Evolutionary conservation across 2,329 filamentous ascomycete genomes (phyloP).

Genomic region (Spiromastix sp.): DNA sequence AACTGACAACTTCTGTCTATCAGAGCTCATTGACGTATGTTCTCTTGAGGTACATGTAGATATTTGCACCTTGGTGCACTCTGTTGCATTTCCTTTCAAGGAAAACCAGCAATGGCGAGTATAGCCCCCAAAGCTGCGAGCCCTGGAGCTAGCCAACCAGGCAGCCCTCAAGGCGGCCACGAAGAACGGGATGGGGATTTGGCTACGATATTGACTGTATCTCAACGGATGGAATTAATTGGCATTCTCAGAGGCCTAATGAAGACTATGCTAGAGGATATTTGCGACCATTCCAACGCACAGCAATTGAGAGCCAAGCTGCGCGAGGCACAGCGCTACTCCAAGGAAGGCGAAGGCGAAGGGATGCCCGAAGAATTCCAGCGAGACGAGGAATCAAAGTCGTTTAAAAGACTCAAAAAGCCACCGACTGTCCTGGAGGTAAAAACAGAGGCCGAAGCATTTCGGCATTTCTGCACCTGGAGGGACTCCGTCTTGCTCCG

Average conservation of each 20-base stretch:
- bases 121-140: too few species aligned
- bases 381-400: background rate
- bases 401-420: conserved; percentile 2
- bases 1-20: too few species aligned
- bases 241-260: conserved; percentile 30
- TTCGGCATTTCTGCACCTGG: conserved; percentile 74
- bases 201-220: conserved; percentile 30
- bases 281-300: conserved; percentile 28
- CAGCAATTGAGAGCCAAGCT: conserved; percentile 8
- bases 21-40: too few species aligned
- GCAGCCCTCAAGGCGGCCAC: too few species aligned
- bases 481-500: conserved; percentile 58
- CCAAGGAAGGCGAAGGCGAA: conserved; percentile 7
- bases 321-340: conserved; percentile 1
- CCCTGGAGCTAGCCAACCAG: too few species aligned
- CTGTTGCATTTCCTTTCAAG: too few species aligned
- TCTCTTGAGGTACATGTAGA: too few species aligned
- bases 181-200: conserved; percentile 29
- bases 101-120: too few species aligned
- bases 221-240: conserved; percentile 33
- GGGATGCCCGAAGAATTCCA: background rate
- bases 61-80: too few species aligned
- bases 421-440: conserved; percentile 20
- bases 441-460: conserved; percentile 53
- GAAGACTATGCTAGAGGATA: conserved; percentile 29